Conservation (phyloP, 176 grass and related monocot genomes). For the Alloteropsis semialata region DNA sequence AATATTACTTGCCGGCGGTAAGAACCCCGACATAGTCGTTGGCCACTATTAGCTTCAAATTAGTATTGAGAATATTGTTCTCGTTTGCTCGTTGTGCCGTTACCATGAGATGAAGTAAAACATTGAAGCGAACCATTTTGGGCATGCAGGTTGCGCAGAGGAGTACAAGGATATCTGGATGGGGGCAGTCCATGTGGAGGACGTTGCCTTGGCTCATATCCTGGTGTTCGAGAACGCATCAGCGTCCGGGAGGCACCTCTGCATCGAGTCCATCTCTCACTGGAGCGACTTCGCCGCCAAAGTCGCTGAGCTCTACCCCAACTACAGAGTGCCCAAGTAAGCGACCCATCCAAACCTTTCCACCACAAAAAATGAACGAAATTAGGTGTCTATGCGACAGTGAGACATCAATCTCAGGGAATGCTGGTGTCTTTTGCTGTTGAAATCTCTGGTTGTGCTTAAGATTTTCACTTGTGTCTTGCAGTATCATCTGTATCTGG, state of each 20-base stretch:
- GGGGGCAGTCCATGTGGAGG: conserved; percentile 75
- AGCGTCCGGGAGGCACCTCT: conserved; percentile 84
- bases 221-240: conserved; percentile 63
- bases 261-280: conserved; percentile 59
- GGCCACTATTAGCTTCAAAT: background rate
- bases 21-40: too few relatives aligned
- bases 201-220: conserved; percentile 77
- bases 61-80: background rate
- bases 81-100: background rate
- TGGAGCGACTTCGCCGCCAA: conserved; percentile 72
- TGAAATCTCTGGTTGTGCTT: background rate
- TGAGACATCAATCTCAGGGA: too few relatives aligned
- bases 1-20: too few relatives aligned
- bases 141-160: conserved; percentile 53
- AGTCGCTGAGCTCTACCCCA: conserved; percentile 65
- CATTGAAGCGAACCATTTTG: too few relatives aligned
- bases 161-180: conserved; percentile 67
- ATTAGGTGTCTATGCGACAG: too few relatives aligned
- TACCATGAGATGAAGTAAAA: too few relatives aligned
- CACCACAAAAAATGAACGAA: background rate
- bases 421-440: background rate
- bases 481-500: too few relatives aligned
- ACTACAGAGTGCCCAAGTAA: conserved; percentile 67
- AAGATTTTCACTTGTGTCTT: too few relatives aligned
- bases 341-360: background rate